phyloP scores from a whole-genome alignment of 441 rosid genomes.

The Oxalis stricta region DNA sequence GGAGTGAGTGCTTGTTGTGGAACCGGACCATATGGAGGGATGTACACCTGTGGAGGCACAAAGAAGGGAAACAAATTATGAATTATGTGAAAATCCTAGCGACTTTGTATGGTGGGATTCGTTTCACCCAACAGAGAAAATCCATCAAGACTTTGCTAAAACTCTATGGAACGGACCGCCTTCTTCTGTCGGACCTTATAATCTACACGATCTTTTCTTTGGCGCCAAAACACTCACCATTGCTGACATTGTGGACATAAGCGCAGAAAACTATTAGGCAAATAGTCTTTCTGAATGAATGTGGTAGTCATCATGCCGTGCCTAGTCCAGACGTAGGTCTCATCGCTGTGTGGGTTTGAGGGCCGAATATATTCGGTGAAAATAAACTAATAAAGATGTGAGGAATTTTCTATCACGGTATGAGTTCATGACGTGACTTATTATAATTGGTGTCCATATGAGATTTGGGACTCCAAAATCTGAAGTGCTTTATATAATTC shows the following conservation, averaged over 20 bases:
- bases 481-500: no score
- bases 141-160: slow-evolving; percentile 30
- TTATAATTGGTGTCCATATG: no score
- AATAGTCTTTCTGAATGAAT: no score
- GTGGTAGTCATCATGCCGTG: no score
- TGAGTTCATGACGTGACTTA: no score
- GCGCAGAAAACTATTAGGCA: no score
- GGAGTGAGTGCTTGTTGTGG: slow-evolving; percentile 42
- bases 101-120: slow-evolving; percentile 44
- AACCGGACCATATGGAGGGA: slow-evolving; percentile 27
- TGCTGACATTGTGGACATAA: slow-evolving; percentile 30
- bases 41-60: slow-evolving; percentile 26
- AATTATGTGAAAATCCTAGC: slow-evolving; percentile 22
- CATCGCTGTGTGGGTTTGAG: no score
- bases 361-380: no score
- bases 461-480: no score
- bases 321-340: no score
- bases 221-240: slow-evolving; percentile 15
- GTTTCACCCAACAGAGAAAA: slow-evolving; percentile 32
- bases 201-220: slow-evolving; percentile 24
- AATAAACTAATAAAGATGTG: no score
- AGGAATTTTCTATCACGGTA: no score
- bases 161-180: slow-evolving; percentile 26
- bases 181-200: slow-evolving; percentile 23
- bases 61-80: slow-evolving; percentile 11